Conservation (phyloP, 768 basidiomycete species). For the Macrolepiota fuliginosa region DNA sequence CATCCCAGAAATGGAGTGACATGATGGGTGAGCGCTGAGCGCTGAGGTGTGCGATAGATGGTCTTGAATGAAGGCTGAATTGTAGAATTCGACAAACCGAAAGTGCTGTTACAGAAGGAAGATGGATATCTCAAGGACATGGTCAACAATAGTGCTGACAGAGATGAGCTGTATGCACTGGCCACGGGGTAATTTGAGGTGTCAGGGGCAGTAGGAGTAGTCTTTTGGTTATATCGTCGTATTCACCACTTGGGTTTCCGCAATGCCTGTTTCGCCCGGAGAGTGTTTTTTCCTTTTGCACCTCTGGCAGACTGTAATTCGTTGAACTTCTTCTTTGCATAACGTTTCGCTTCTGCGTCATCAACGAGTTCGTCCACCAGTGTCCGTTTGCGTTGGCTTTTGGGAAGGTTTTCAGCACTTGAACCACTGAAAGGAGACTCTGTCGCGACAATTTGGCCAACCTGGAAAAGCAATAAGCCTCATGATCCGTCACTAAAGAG, state of each 20-base stretch:
- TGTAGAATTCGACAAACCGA: slow-evolving; percentile 56
- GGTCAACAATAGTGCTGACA: slow-evolving; percentile 44
- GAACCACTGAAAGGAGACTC: slow-evolving; percentile 70
- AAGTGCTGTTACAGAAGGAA: slow-evolving; percentile 40
- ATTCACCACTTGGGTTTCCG: slow-evolving; percentile 67
- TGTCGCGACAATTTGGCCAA: slow-evolving; percentile 75
- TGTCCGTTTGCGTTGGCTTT: slow-evolving; percentile 71
- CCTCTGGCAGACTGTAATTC: slow-evolving; percentile 69
- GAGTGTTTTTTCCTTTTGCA: slow-evolving; percentile 67
- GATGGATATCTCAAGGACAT: slow-evolving; percentile 36
- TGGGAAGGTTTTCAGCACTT: slow-evolving; percentile 68
- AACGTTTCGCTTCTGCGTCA: slow-evolving; percentile 81
- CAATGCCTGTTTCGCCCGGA: slow-evolving; percentile 60
- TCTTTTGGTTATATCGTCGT: background rate
- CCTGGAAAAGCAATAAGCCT: slow-evolving; percentile 37
- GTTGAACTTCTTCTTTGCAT: slow-evolving; percentile 90
- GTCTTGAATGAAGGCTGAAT: slow-evolving; percentile 55
- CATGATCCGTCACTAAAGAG: slow-evolving; percentile 6
- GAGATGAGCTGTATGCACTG: slow-evolving; percentile 33
- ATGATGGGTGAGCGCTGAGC: no score
- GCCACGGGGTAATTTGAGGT: slow-evolving; percentile 11
- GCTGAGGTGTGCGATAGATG: slow-evolving; percentile 37
- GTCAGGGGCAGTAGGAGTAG: background rate
- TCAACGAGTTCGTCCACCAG: slow-evolving; percentile 88
- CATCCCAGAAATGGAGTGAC: background rate